phyloP scores from a whole-genome alignment of 257 asterid genomes.

The Eustoma russellianum region DNA sequence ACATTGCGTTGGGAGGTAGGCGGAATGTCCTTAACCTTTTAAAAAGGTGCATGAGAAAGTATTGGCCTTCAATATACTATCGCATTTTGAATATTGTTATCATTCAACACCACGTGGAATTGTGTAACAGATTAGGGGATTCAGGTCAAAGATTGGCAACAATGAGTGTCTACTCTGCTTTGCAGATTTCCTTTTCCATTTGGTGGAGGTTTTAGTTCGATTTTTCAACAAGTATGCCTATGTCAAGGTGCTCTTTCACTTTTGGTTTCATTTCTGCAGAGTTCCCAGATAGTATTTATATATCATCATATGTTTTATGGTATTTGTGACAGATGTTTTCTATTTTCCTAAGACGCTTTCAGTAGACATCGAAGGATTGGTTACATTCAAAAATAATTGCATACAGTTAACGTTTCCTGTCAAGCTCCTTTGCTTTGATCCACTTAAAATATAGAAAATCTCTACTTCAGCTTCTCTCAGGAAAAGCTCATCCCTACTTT shows the following conservation, averaged over 20 bases:
- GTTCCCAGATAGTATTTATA: no score
- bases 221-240: constrained; percentile 97
- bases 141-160: constrained; percentile 91
- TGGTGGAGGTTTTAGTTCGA: constrained; percentile 90
- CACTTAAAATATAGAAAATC: no score
- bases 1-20: constrained; percentile 94
- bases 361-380: no score
- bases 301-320: no score
- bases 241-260: constrained; percentile 62
- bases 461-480: no score
- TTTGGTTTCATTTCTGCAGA: no score
- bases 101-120: constrained; percentile 8
- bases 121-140: constrained; percentile 75
- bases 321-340: no score
- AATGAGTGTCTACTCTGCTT: constrained; percentile 96
- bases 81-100: constrained; percentile 7
- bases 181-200: constrained; percentile 85
- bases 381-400: no score
- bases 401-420: no score
- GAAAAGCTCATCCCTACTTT: no score
- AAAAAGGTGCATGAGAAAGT: constrained; percentile 2
- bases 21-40: constrained; percentile 3
- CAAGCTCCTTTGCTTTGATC: no score
- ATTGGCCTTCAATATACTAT: constrained; percentile 4
- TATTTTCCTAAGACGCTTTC: no score